phyloP scores from a whole-genome alignment of 208 protist species.

The Acanthamoeba polyphaga region DNA sequence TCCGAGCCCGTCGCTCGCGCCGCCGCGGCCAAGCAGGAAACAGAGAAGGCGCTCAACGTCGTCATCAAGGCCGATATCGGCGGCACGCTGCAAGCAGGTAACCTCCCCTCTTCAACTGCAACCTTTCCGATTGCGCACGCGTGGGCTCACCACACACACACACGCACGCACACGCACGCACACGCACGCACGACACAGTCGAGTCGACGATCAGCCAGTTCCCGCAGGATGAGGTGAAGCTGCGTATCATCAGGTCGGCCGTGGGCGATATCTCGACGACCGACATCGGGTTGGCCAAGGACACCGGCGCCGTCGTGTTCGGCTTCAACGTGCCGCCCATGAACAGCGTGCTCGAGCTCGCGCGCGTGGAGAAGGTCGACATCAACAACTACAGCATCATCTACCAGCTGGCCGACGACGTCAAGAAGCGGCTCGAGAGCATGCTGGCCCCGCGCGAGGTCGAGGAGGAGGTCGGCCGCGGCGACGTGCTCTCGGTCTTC shows the following conservation, averaged over 20 bases:
- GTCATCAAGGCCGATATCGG: slow-evolving; percentile 86
- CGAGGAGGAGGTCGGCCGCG: slow-evolving; percentile 76
- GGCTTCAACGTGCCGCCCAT: slow-evolving; percentile 80
- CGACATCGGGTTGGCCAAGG: slow-evolving; percentile 80
- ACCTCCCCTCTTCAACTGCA: too few species aligned
- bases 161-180: not conserved
- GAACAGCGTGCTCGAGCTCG: not conserved
- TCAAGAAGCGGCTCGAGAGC: slow-evolving; percentile 76
- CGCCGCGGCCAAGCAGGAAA: not conserved
- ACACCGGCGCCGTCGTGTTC: slow-evolving; percentile 76
- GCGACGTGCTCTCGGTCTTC: slow-evolving; percentile 82
- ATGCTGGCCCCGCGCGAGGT: slow-evolving; percentile 62
- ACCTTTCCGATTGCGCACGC: too few species aligned
- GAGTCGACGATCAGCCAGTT: slow-evolving; percentile 70
- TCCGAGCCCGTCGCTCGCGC: not conserved
- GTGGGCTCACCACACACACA: not conserved
- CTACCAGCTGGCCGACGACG: slow-evolving; percentile 86
- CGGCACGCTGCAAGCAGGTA: slow-evolving; percentile 82
- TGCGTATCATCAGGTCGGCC: slow-evolving; percentile 70
- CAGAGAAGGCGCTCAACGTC: slow-evolving; percentile 59
- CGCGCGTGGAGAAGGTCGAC: slow-evolving; percentile 57
- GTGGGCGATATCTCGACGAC: slow-evolving; percentile 77
- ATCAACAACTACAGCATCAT: slow-evolving; percentile 82
- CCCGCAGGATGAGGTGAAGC: slow-evolving; percentile 78
- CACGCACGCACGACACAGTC: slow-evolving; percentile 20